Base-by-base conservation (phyloP, 768 basidiomycete genomes). In the Tulasnella sp. region DNA sequence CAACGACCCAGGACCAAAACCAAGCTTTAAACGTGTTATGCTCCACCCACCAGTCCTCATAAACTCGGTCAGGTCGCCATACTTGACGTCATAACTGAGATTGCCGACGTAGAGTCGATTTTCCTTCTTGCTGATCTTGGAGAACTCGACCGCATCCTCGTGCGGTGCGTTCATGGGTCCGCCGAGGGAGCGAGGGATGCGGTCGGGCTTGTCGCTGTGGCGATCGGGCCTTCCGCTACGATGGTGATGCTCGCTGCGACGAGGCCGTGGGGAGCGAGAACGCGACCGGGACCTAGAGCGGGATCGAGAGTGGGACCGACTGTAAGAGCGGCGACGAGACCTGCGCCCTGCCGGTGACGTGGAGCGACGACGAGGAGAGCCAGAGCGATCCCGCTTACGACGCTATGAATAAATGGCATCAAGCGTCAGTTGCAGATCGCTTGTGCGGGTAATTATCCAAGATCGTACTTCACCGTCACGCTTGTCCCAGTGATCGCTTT, bases 61-160 rank as follows among this genome's bases (percentile, higher is more conserved):
- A 72, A 96, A 97, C 84, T 97, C 92, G 82, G 94, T 92, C 74
- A 99, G 79, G 78, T 98, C 96, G 75, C 92, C 83, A 77, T 95
- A 98, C 76, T 86, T 94, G 84, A 93, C 90, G 73, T 95, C 90
- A 79, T 97, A 99, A 71, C 89, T 91, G 74, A 99, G 82, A 73
- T 99, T 99, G 70, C 96, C 95, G 72, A 97, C 91, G 69, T 99
- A 99, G 68, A 98, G 92, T 67, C 95, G 81, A 73, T 97, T 92
- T 79, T 98, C 96, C 76, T 90, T 83, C 81, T 94, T 91, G 85
- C 88, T 92, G 70, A 85, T 80, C 73, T 96, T 94, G 68, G 92
- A 84, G 67, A 97, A 95, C 71, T 94, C 95, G 67, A 84, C 84
- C 15, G 95, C 95, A 69, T 96, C 94, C 76, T 94, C 89, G 65